A percentile compares a stretch with the other conserved stretches of the same genome.
Evolutionary conservation across 2,329 filamentous ascomycete species (phyloP).

Genomic region (Huntiella bhutanensis): DNA sequence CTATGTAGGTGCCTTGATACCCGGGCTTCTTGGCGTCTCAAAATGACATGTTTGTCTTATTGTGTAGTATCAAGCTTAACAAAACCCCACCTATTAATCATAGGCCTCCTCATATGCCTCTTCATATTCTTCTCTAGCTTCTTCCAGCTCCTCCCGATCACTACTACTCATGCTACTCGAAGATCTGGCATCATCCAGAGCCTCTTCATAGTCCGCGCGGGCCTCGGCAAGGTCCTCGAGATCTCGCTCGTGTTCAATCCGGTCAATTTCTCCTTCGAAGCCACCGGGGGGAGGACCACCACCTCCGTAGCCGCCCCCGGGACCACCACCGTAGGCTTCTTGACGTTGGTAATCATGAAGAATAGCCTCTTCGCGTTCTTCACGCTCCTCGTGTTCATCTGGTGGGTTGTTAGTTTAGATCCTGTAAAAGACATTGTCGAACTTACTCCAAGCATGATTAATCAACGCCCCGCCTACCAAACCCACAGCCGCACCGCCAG

Average conservation of each 20-base stretch:
- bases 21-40: neutral
- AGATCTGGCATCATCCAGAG: slow-evolving; percentile 21
- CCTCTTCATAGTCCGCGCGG: slow-evolving; percentile 25
- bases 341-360: slow-evolving; percentile 6
- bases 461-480: slow-evolving; percentile 38
- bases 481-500: slow-evolving; percentile 38
- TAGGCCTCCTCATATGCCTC: slow-evolving; percentile 27
- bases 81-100: slow-evolving; percentile 17
- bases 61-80: slow-evolving; percentile 4
- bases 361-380: slow-evolving; percentile 1
- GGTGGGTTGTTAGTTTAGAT: neutral
- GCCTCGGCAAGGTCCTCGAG: slow-evolving; percentile 26
- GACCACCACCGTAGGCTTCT: slow-evolving; percentile 7
- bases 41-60: neutral
- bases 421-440: neutral
- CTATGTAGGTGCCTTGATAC: slow-evolving; percentile 1
- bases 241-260: slow-evolving; percentile 18
- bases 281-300: neutral
- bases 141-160: slow-evolving; percentile 31
- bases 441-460: slow-evolving; percentile 35
- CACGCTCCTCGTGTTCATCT: slow-evolving; percentile 7
- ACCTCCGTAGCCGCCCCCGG: slow-evolving; percentile 15
- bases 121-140: slow-evolving; percentile 25
- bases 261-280: slow-evolving; percentile 6
- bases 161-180: slow-evolving; percentile 29